Percentiles rank a stretch among this genome's conserved stretches.
phyloP scores from a whole-genome alignment of 1,139 yeast species.

The Yamadazyma aaseri region DNA sequence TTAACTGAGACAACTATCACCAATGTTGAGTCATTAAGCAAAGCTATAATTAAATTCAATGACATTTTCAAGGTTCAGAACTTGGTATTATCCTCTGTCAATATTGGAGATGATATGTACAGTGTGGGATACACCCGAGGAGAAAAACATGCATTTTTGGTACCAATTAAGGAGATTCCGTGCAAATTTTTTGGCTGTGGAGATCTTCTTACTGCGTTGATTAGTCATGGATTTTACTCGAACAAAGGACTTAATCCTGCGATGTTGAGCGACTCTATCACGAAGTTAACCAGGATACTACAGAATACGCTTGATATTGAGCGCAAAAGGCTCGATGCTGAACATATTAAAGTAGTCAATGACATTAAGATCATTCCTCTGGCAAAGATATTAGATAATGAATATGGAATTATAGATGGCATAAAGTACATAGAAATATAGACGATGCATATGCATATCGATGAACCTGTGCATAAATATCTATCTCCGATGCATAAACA shows the following conservation, averaged over 20 bases:
- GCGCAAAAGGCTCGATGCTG: conserved; percentile 8
- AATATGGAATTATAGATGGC: too few relatives aligned
- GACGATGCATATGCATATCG: too few relatives aligned
- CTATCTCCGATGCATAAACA: too few relatives aligned
- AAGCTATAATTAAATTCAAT: conserved; percentile 53
- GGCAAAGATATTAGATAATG: conserved; percentile 6
- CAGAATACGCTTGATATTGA: conserved; percentile 27
- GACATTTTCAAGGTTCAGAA: conserved; percentile 50
- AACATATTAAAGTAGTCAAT: conserved; percentile 23
- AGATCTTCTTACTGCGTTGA: conserved; percentile 41
- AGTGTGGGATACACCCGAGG: conserved; percentile 30
- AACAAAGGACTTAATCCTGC: conserved; percentile 21
- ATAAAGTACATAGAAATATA: too few relatives aligned
- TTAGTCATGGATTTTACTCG: conserved; percentile 32
- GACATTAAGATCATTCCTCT: conserved; percentile 24
- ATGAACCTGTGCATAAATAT: too few relatives aligned
- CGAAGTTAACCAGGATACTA: conserved; percentile 31
- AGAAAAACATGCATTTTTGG: conserved; percentile 18
- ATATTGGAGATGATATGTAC: conserved; percentile 28
- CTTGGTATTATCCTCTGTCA: conserved; percentile 56
- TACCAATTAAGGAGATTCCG: conserved; percentile 31
- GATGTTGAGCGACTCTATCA: conserved; percentile 28
- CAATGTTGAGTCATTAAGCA: conserved; percentile 36
- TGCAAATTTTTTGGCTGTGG: conserved; percentile 48
- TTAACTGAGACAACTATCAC: conserved; percentile 54